These are phyloP conservation scores for Cladophialophora chaetospira DNA, from an alignment of 2,329 filamentous ascomycete species.

Conservation along the genomic window DNA sequence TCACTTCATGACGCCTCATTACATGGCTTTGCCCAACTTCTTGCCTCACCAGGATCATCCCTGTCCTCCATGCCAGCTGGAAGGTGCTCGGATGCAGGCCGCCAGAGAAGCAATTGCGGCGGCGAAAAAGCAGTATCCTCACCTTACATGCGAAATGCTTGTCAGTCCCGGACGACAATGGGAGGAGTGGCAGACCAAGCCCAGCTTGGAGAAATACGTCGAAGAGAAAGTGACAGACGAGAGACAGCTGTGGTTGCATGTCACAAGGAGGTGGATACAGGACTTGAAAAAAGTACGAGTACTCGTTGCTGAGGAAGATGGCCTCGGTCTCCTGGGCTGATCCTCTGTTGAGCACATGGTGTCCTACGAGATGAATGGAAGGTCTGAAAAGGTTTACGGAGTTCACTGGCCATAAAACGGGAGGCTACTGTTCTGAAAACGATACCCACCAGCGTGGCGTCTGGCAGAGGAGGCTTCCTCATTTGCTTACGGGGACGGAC, in stretches of 20 bases:
- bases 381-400: conserved; percentile 3
- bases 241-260: conserved; percentile 31
- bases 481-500: background rate
- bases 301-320: conserved; percentile 32
- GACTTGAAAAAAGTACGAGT: conserved; percentile 32
- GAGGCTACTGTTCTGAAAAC: conserved; percentile 6
- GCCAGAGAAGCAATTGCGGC: conserved; percentile 26
- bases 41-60: conserved; percentile 33
- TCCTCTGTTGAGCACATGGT: background rate
- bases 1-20: conserved; percentile 29
- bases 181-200: conserved; percentile 31
- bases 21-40: conserved; percentile 30
- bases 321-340: conserved; percentile 29
- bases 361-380: background rate
- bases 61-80: conserved; percentile 33
- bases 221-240: conserved; percentile 33
- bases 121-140: conserved; percentile 28
- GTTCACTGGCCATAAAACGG: background rate
- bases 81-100: conserved; percentile 21
- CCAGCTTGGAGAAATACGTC: conserved; percentile 29
- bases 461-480: background rate
- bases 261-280: conserved; percentile 33
- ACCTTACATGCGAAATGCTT: conserved; percentile 31
- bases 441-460: conserved; percentile 16
- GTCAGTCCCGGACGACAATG: conserved; percentile 28